Conservation (phyloP, 2,329 filamentous ascomycete genomes). For the Diaporthe amygdali region DNA sequence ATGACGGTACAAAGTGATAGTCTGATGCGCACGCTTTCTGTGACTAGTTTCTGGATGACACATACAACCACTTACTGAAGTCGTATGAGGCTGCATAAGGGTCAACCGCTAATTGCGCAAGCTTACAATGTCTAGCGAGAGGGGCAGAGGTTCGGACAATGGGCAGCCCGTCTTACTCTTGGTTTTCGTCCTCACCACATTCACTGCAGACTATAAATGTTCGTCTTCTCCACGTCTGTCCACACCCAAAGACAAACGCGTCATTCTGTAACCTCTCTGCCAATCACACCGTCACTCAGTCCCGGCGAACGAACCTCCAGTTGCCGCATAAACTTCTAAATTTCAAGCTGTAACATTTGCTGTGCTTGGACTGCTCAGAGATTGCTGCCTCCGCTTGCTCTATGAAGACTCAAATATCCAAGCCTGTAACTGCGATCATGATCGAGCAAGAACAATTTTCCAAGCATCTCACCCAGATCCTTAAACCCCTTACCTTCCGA, state of each 20-base stretch:
- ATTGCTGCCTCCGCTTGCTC: background rate
- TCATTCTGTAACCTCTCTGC: no score
- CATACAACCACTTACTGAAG: no score
- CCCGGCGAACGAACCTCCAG: background rate
- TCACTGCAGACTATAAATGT: background rate
- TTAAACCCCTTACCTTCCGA: conserved; percentile 5
- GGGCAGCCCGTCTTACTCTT: background rate
- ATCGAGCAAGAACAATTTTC: background rate
- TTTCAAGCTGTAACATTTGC: background rate
- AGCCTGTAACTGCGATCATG: background rate
- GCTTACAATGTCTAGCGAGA: background rate
- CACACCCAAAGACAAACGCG: background rate
- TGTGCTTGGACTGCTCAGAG: background rate
- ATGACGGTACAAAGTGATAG: no score
- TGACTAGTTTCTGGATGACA: no score
- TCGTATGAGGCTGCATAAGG: background rate
- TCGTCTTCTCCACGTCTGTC: no score
- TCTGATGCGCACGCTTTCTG: no score
- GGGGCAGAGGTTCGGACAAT: background rate
- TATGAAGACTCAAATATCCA: background rate
- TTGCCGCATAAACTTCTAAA: background rate
- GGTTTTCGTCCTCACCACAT: background rate
- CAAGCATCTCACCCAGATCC: conserved; percentile 1
- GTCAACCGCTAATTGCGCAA: background rate
- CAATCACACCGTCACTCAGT: background rate